Base-by-base conservation (phyloP, 202 grass and related monocot species). In the Zizania palustris region DNA sequence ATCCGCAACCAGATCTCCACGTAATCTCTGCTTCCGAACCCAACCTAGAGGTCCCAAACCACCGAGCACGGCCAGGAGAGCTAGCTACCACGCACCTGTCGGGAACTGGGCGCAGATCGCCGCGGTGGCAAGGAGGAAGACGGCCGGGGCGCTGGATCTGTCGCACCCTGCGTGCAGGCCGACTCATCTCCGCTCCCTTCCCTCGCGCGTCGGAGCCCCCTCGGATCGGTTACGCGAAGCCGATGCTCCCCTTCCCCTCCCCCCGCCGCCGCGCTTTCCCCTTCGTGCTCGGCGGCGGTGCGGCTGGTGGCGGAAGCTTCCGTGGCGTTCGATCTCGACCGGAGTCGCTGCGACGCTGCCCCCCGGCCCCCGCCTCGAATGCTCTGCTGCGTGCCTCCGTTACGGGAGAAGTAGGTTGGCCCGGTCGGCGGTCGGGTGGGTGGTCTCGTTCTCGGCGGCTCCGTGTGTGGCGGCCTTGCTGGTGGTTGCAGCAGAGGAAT, bases 101-200 rank as follows among this genome's bases (percentile, higher is more conserved):
- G 61, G 53, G 65, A 88, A 73, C 72, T 88, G 82, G n/a, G 65
- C 67, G 82, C 77, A 81, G 87, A 85, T 89, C 67, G 77, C 77
- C 60, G 73, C 61, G 60, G 82, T 82, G 6, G 38, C 65, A 11
- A 85, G 67, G 78, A 89, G 14, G 39, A 89, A 54, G 36, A 62
- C 76, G 65, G 76, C 71, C 43, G 76, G 42, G 65, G 57, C 16
- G 56, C 51, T 85, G 72, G 82, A 85, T 85, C 86, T 56, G 60
- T 53, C 60, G 69, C 68, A 73, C 43, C 59, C 38, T 20, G 46
- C 48, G 79, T 20, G 69, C 69, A n/a, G 69, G 69, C 69, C 49
- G 39, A 42, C 66, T 89, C 86, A 89, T 89, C 86, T 77, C 86
- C 49, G 3, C 20, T 40, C 53, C n/a, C 37, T 57, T 46, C 45